Evolutionary conservation across 345 rosid species (phyloP).

Genomic region (Moricandia arvensis): DNA sequence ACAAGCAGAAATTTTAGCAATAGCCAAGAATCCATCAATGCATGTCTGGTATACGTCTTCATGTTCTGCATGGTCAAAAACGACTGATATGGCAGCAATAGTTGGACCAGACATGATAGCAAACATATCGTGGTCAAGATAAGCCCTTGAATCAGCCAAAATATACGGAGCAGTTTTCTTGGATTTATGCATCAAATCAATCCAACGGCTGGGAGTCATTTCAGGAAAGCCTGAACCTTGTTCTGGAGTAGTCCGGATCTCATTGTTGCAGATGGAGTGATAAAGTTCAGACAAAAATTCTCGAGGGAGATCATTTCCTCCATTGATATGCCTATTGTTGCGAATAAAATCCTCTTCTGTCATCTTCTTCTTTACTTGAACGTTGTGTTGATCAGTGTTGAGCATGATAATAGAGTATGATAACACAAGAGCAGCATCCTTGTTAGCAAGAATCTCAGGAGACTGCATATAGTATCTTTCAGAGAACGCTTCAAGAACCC

Average conservation of each 20-base stretch:
- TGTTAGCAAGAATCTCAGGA: conserved; percentile 81
- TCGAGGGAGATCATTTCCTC: conserved; percentile 39
- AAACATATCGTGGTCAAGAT: conserved; percentile 98
- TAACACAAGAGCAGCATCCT: conserved; percentile 93
- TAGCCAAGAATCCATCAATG: conserved; percentile 95
- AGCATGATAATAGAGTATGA: conserved; percentile 97
- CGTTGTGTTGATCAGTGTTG: conserved; percentile 95
- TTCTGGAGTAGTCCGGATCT: conserved; percentile 95
- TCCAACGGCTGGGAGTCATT: conserved; percentile 99
- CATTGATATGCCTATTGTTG: conserved; percentile 92
- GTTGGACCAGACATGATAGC: conserved; percentile 99
- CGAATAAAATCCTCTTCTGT: conserved; percentile 95
- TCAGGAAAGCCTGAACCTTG: conserved; percentile 92
- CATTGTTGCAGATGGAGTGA: conserved; percentile 91
- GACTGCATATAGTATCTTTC: conserved; percentile 98
- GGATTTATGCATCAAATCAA: conserved; percentile 94
- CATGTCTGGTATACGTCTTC: conserved; percentile 95
- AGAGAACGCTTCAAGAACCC: conserved; percentile 98
- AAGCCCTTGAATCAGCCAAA: conserved; percentile 71
- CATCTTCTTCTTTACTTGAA: conserved; percentile 99
- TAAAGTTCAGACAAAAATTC: conserved; percentile 82
- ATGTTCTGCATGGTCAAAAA: conserved; percentile 96
- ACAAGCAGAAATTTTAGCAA: conserved; percentile 95
- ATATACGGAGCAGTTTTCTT: conserved; percentile 87
- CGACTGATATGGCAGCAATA: conserved; percentile 97